A percentile compares a stretch with the other conserved stretches of the same genome.
These are phyloP conservation scores for Verticillium longisporum DNA, from an alignment of 2,329 filamentous ascomycete species.

Conservation along the genomic window DNA sequence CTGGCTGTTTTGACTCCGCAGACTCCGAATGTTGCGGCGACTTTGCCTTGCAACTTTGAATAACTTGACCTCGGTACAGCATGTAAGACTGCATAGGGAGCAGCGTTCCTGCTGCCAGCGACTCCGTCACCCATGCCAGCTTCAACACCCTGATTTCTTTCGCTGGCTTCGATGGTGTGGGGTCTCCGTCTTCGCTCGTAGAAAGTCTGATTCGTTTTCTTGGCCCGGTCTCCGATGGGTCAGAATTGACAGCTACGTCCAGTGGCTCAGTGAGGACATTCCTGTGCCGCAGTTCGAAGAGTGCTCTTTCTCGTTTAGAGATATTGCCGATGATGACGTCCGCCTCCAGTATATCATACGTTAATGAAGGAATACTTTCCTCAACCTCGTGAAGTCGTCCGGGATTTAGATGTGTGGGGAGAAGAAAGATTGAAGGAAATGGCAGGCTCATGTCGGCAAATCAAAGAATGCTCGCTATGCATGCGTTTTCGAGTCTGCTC, in stretches of 20 bases:
- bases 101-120: constrained; percentile 32
- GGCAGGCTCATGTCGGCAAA: constrained; percentile 1
- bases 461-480: neutral
- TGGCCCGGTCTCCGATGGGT: constrained; percentile 9
- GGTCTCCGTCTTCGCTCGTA: constrained; percentile 5
- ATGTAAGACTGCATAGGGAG: constrained; percentile 45
- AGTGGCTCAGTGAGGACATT: constrained; percentile 53
- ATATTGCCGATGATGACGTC: constrained; percentile 70
- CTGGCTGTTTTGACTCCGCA: neutral
- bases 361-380: constrained; percentile 57
- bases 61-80: constrained; percentile 44
- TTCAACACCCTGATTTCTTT: constrained; percentile 44
- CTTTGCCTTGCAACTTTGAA: neutral
- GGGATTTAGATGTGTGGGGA: constrained; percentile 60
- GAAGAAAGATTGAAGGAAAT: constrained; percentile 64
- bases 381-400: constrained; percentile 59
- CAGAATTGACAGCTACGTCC: constrained; percentile 1
- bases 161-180: neutral
- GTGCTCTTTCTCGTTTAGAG: constrained; percentile 60
- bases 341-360: constrained; percentile 66
- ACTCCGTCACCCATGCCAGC: constrained; percentile 52
- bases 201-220: constrained; percentile 31
- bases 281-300: constrained; percentile 67
- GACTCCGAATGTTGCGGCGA: neutral
- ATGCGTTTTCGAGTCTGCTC: neutral